Evolutionary conservation across 192 early-diverging fungal genomes (phyloP).

Genomic region (Lunasporangiospora selenospora): DNA sequence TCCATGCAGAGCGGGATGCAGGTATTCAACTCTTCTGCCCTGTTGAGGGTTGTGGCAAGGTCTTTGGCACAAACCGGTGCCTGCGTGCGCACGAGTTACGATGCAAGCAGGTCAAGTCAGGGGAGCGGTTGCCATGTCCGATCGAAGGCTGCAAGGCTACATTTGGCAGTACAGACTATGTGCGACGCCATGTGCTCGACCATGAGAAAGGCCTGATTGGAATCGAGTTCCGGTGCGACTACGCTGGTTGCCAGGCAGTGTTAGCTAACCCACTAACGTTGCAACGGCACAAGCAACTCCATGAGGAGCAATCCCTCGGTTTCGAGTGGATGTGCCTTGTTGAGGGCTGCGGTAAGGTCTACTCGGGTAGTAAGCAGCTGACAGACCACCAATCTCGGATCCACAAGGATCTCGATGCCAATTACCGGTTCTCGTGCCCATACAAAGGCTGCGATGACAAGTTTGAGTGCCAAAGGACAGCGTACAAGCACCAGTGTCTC

Average conservation of each 20-base stretch:
- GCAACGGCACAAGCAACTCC: conserved; percentile 42
- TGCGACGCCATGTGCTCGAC: conserved; percentile 44
- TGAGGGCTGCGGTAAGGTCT: conserved; percentile 29
- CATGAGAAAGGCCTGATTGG: conserved; percentile 47
- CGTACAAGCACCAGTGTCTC: conserved; percentile 45
- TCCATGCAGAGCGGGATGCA: conserved; percentile 39
- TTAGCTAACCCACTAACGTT: conserved; percentile 46
- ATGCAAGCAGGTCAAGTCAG: conserved; percentile 44
- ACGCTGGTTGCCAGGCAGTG: conserved; percentile 34
- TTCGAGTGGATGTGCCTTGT: conserved; percentile 44
- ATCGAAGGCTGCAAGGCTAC: conserved; percentile 28
- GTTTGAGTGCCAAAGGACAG: conserved; percentile 36
- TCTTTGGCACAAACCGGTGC: conserved; percentile 42
- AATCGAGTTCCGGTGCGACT: conserved; percentile 35
- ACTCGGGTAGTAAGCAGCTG: conserved; percentile 43
- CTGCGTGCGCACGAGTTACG: conserved; percentile 39
- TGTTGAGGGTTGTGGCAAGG: conserved; percentile 34
- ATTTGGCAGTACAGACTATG: conserved; percentile 46
- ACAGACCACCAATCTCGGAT: conserved; percentile 43
- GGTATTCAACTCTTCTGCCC: conserved; percentile 37
- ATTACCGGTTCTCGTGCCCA: conserved; percentile 26
- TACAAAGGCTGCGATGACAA: conserved; percentile 18
- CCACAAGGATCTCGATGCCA: conserved; percentile 37
- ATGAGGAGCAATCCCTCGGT: conserved; percentile 41
- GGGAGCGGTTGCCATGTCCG: conserved; percentile 30